phyloP scores from a whole-genome alignment of 2,329 filamentous ascomycete genomes.

The Amauroascus verrucosus region DNA sequence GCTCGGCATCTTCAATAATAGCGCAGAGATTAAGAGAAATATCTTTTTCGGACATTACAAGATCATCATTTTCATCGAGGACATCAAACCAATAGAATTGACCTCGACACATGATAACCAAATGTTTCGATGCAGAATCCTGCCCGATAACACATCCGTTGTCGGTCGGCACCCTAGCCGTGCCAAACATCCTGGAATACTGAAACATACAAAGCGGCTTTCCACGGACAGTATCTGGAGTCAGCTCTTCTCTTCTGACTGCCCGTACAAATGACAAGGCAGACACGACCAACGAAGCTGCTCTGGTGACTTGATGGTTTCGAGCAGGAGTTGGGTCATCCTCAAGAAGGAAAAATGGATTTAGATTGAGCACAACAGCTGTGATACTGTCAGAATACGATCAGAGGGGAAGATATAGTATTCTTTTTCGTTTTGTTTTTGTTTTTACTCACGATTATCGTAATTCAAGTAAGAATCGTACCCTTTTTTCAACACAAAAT shows the following conservation, averaged over 20 bases:
- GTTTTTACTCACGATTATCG: conserved; percentile 57
- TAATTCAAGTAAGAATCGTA: conserved; percentile 98
- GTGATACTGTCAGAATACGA: background rate
- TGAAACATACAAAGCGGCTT: conserved; percentile 95
- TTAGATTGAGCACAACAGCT: conserved; percentile 88
- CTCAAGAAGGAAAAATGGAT: conserved; percentile 94
- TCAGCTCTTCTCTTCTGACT: conserved; percentile 82
- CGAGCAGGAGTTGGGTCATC: conserved; percentile 93
- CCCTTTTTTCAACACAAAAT: conserved; percentile 46
- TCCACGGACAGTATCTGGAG: conserved; percentile 74
- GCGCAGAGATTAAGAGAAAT: conserved; percentile 83
- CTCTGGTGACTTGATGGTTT: conserved; percentile 92
- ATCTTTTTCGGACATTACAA: conserved; percentile 96
- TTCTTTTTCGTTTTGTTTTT: no score
- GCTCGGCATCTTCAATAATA: conserved; percentile 79
- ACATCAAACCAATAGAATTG: conserved; percentile 99
- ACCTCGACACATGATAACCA: conserved; percentile 85
- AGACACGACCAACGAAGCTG: conserved; percentile 83
- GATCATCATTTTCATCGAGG: conserved; percentile 81
- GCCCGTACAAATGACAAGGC: conserved; percentile 86
- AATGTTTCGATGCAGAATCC: conserved; percentile 82
- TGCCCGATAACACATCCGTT: conserved; percentile 94
- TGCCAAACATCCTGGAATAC: conserved; percentile 89
- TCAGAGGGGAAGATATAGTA: background rate
- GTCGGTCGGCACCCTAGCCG: conserved; percentile 84